phyloP scores from a whole-genome alignment of 495 filamentous ascomycete genomes.

The Aspergillus haitiensis region DNA sequence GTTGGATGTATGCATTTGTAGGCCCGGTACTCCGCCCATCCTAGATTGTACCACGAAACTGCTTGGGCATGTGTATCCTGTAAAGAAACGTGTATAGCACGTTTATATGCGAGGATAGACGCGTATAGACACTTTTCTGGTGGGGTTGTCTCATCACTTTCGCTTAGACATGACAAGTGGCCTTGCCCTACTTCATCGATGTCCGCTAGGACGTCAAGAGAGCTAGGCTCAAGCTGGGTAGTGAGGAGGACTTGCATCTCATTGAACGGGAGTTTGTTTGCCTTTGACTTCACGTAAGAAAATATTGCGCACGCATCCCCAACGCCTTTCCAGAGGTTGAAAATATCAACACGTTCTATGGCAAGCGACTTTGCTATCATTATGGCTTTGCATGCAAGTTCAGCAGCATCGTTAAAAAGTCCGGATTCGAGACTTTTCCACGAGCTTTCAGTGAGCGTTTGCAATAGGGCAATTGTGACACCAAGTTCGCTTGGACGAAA shows the following conservation, averaged over 20 bases:
- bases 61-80: conserved; percentile 88
- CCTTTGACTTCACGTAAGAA: conserved; percentile 67
- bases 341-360: conserved; percentile 60
- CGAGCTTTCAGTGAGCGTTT: conserved; percentile 79
- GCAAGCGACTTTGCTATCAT: conserved; percentile 53
- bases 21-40: conserved; percentile 86
- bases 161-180: conserved; percentile 38
- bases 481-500: conserved; percentile 73
- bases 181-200: conserved; percentile 66
- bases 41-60: conserved; percentile 94
- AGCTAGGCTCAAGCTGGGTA: conserved; percentile 48
- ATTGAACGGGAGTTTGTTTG: conserved; percentile 56
- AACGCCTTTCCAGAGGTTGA: conserved; percentile 93
- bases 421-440: conserved; percentile 75
- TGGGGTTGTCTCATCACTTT: conserved; percentile 42
- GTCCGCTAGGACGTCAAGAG: conserved; percentile 64
- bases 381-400: conserved; percentile 63
- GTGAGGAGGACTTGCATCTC: conserved; percentile 56
- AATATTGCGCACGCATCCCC: conserved; percentile 88
- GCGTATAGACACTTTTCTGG: conserved; percentile 55
- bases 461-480: conserved; percentile 80
- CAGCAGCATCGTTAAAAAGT: conserved; percentile 75
- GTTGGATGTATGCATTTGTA: conserved; percentile 59
- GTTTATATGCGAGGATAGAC: conserved; percentile 82
- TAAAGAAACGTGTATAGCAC: conserved; percentile 70